phyloP scores from a whole-genome alignment of 2,329 filamentous ascomycete genomes.

The Scytalidium lignicola region DNA sequence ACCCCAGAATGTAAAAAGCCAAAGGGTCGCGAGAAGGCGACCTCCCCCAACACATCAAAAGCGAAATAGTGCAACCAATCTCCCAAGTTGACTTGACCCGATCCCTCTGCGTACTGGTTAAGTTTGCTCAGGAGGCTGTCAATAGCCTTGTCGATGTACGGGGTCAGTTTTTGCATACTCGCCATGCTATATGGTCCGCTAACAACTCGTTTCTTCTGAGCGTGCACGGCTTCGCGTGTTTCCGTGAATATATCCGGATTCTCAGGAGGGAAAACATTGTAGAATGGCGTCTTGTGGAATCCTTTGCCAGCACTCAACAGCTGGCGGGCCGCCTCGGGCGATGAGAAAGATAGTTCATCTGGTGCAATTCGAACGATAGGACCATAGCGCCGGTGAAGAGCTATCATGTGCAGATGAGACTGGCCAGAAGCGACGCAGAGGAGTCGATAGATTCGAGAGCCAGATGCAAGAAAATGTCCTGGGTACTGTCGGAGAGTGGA shows the following conservation, averaged over 20 bases:
- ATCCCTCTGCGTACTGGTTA: conserved; percentile 29
- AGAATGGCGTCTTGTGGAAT: conserved; percentile 49
- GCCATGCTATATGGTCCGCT: conserved; percentile 44
- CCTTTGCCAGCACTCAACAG: conserved; percentile 45
- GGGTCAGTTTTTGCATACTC: conserved; percentile 45
- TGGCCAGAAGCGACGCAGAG: conserved; percentile 32
- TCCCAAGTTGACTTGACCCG: background rate
- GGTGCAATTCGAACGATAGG: conserved; percentile 43
- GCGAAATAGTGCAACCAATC: conserved; percentile 31
- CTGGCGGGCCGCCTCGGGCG: conserved; percentile 39
- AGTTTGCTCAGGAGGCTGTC: conserved; percentile 40
- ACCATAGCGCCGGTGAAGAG: conserved; percentile 38
- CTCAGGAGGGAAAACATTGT: conserved; percentile 50
- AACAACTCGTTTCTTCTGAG: conserved; percentile 40
- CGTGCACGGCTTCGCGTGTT: conserved; percentile 47
- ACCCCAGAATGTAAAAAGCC: conserved; percentile 45
- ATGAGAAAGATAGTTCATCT: conserved; percentile 41
- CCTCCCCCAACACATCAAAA: conserved; percentile 29
- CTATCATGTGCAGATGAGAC: conserved; percentile 37
- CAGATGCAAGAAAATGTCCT: conserved; percentile 24
- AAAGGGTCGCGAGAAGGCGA: conserved; percentile 36
- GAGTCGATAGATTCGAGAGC: conserved; percentile 17
- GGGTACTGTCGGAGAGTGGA: conserved; percentile 23
- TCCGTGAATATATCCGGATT: conserved; percentile 56
- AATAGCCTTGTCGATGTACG: conserved; percentile 47